phyloP scores from a whole-genome alignment of 2,329 filamentous ascomycete species.

The Hypoxylon sp. region DNA sequence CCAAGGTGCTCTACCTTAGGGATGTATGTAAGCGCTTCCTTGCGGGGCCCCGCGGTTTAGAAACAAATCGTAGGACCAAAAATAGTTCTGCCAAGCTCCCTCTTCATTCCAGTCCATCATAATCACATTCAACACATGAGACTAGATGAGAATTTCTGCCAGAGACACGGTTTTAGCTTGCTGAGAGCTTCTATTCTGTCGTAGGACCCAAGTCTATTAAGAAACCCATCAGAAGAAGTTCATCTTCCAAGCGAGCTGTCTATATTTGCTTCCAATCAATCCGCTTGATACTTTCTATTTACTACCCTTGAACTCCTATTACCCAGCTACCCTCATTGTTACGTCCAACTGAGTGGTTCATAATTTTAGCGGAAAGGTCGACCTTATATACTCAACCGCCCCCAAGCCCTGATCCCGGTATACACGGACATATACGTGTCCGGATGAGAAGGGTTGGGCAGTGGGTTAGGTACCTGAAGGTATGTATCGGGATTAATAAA shows the following conservation, averaged over 20 bases:
- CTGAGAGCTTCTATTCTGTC: not conserved
- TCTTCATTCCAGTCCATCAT: not conserved
- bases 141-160: not conserved
- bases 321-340: conserved; percentile 4
- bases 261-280: not conserved
- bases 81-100: not conserved
- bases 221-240: not conserved
- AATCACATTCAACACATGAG: not conserved
- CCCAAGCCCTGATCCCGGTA: not conserved
- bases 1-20: not conserved
- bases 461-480: no score
- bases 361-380: not conserved
- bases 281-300: not conserved
- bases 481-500: not conserved
- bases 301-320: not conserved
- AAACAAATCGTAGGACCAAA: not conserved
- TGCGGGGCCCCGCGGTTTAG: not conserved
- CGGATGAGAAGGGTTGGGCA: not conserved
- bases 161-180: not conserved
- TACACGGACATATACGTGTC: not conserved
- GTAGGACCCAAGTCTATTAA: not conserved
- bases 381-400: not conserved
- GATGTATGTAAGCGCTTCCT: not conserved
- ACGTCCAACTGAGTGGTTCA: conserved; percentile 7
- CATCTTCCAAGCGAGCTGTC: not conserved